phyloP scores from a whole-genome alignment of 768 basidiomycete species.

The Baorangia bicolor region DNA sequence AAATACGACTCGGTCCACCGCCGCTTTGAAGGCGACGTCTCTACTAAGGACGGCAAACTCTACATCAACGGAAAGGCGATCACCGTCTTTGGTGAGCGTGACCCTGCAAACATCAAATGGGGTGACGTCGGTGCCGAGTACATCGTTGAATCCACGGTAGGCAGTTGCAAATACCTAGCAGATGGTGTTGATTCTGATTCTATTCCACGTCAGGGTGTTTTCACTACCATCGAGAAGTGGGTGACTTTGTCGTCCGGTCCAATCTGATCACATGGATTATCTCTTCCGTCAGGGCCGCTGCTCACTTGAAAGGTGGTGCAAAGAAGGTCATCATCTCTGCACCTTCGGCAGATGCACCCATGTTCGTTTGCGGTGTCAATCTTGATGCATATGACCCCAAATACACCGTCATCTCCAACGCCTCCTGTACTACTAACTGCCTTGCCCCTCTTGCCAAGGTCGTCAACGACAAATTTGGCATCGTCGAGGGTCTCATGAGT shows the following conservation, averaged over 20 bases:
- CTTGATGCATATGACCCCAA: conserved; percentile 87
- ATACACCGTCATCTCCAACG: conserved; percentile 95
- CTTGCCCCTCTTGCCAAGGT: conserved; percentile 99
- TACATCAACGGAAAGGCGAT: conserved; percentile 77
- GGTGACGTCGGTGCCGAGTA: conserved; percentile 79
- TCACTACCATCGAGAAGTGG: conserved; percentile 89
- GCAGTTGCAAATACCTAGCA: conserved; percentile 20
- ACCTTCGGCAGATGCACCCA: conserved; percentile 94
- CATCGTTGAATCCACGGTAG: conserved; percentile 92
- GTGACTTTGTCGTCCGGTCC: conserved; percentile 28
- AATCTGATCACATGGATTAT: conserved; percentile 1
- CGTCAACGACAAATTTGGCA: conserved; percentile 94
- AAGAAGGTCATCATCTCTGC: conserved; percentile 99
- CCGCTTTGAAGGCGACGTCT: conserved; percentile 83
- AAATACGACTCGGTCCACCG: conserved; percentile 95
- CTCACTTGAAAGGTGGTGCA: conserved; percentile 96
- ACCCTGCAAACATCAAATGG: conserved; percentile 88
- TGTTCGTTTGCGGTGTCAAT: conserved; percentile 96
- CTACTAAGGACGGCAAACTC: conserved; percentile 87
- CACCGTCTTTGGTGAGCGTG: conserved; percentile 78
- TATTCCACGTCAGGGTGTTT: conserved; percentile 67
- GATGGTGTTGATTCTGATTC: background rate
- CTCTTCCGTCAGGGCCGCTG: conserved; percentile 59
- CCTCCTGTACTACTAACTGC: conserved; percentile 99
- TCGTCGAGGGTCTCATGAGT: conserved; percentile 97